These are phyloP conservation scores for Pseudocercospora vitis DNA, from an alignment of 2,329 filamentous ascomycete species.

Conservation along the genomic window DNA sequence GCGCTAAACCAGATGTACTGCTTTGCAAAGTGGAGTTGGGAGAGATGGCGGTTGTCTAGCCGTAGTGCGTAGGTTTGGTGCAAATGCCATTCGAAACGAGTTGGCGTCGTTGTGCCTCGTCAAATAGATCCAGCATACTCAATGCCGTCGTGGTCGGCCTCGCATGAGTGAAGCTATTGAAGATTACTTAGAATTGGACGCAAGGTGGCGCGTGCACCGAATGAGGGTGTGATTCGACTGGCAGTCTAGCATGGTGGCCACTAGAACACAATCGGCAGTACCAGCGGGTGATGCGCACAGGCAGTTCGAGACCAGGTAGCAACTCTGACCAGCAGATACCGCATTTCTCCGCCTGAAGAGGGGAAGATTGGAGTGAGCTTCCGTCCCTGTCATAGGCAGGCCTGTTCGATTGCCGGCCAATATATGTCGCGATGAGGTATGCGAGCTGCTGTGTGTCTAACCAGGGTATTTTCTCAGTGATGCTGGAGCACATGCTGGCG, in stretches of 20 bases:
- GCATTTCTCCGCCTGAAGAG: neutral
- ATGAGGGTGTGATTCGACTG: neutral
- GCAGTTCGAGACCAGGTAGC: neutral
- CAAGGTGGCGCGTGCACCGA: neutral
- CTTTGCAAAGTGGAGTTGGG: neutral
- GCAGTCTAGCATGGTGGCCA: neutral
- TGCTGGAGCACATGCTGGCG: neutral
- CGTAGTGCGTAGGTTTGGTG: slow-evolving; percentile 1
- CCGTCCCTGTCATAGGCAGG: neutral
- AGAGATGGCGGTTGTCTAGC: neutral
- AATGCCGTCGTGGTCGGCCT: neutral
- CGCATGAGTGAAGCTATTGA: neutral
- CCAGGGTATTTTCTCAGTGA: neutral
- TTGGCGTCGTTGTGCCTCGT: neutral
- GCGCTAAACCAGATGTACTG: neutral
- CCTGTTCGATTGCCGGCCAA: slow-evolving; percentile 3
- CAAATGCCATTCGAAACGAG: neutral
- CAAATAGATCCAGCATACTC: neutral
- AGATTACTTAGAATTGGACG: neutral
- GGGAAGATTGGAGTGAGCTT: neutral
- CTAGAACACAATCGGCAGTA: neutral
- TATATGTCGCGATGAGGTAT: neutral
- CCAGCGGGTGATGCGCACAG: neutral
- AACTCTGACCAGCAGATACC: neutral
- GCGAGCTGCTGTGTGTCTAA: neutral